Percentiles rank a stretch among this genome's conserved stretches.
Conservation (phyloP, 2,329 filamentous ascomycete genomes). For the Bipolaris zeicola region DNA sequence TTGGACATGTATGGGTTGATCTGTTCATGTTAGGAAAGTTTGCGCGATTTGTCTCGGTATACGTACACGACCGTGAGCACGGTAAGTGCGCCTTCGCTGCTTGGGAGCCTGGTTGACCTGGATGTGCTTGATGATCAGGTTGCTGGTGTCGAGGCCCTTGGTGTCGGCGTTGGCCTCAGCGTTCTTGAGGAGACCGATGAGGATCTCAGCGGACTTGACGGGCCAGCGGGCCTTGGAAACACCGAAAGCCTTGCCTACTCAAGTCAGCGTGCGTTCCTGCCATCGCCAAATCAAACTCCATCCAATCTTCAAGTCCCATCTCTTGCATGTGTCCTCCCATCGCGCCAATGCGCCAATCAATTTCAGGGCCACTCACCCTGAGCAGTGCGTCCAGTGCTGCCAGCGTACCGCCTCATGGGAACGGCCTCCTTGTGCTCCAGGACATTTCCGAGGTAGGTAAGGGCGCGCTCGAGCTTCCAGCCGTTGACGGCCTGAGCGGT, state of each 20-base stretch:
- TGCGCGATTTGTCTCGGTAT: constrained; percentile 1
- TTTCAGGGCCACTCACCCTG: constrained; percentile 77
- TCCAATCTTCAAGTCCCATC: background rate
- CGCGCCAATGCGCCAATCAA: constrained; percentile 4
- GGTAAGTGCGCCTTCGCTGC: constrained; percentile 98
- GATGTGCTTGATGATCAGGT: constrained; percentile 99
- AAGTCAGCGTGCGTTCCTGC: constrained; percentile 27
- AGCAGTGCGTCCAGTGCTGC: constrained; percentile 91
- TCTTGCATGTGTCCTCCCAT: constrained; percentile 3
- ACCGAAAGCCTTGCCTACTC: constrained; percentile 95
- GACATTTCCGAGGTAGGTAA: constrained; percentile 98
- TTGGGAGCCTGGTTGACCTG: constrained; percentile 99
- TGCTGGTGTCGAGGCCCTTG: constrained; percentile 75
- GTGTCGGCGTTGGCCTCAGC: constrained; percentile 54
- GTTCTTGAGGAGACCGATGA: constrained; percentile 81
- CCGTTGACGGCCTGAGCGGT: constrained; percentile 99
- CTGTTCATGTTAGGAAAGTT: constrained; percentile 54
- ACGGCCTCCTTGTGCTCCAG: constrained; percentile 96
- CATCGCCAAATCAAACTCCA: constrained; percentile 5
- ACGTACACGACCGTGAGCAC: constrained; percentile 99
- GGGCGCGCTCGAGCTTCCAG: constrained; percentile 94
- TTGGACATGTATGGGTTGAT: constrained; percentile 99
- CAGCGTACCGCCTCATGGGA: constrained; percentile 96
- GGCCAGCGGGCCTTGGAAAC: constrained; percentile 98
- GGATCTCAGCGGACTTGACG: constrained; percentile 98